Percentiles rank a stretch among this genome's conserved stretches.
Conservation (phyloP, 208 protist species). For the Crithidia sp. region DNA sequence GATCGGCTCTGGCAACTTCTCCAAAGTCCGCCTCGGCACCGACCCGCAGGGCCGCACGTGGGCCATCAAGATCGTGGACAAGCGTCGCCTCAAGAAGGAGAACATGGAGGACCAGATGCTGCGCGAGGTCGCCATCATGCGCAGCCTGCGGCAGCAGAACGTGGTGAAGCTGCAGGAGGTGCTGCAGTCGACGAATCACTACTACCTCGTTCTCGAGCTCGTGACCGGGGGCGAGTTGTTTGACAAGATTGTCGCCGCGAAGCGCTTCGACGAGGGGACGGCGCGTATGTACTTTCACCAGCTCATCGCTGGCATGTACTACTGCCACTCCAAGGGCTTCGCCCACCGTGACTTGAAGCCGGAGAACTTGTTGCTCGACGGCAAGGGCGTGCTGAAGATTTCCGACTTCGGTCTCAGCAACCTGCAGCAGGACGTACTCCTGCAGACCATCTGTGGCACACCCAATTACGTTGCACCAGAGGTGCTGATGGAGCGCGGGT, state of each 20-base stretch:
- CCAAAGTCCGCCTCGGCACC: slow-evolving; percentile 78
- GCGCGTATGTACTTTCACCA: slow-evolving; percentile 95
- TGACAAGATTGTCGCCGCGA: slow-evolving; percentile 86
- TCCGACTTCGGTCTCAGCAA: slow-evolving; percentile 94
- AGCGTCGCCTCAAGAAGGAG: slow-evolving; percentile 81
- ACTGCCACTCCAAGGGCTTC: slow-evolving; percentile 91
- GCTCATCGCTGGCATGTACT: slow-evolving; percentile 94
- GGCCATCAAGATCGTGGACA: slow-evolving; percentile 94
- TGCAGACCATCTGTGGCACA: slow-evolving; percentile 92
- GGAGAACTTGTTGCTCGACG: slow-evolving; percentile 90
- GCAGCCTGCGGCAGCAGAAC: slow-evolving; percentile 80
- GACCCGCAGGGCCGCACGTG: slow-evolving; percentile 70
- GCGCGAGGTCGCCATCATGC: slow-evolving; percentile 91
- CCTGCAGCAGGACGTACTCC: slow-evolving; percentile 74
- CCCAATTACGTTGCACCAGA: slow-evolving; percentile 95
- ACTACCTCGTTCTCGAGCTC: slow-evolving; percentile 93
- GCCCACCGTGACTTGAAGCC: slow-evolving; percentile 93
- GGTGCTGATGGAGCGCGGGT: slow-evolving; percentile 91
- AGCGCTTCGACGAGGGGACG: slow-evolving; percentile 85
- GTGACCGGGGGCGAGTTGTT: slow-evolving; percentile 95
- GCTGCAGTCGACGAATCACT: slow-evolving; percentile 86
- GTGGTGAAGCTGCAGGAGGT: slow-evolving; percentile 89
- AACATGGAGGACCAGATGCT: slow-evolving; percentile 92
- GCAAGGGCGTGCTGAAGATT: slow-evolving; percentile 86
- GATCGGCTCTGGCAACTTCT: slow-evolving; percentile 91